A percentile compares a stretch with the other conserved stretches of the same genome.
Conservation (phyloP, 345 rosid genomes). For the Cochlearia excelsa region DNA sequence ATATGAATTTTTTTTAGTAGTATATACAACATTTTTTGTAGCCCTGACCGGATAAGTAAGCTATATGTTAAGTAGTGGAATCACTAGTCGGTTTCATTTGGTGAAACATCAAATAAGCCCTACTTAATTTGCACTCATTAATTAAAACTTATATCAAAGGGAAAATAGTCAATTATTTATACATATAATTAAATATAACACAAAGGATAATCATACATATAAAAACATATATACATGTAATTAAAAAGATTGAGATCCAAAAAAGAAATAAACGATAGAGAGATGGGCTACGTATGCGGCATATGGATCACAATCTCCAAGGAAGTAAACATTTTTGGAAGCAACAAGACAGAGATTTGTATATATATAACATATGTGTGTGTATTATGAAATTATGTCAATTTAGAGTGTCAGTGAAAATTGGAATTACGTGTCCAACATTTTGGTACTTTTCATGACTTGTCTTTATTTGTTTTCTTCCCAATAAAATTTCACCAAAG, state of each 20-base stretch:
- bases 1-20: too few relatives aligned
- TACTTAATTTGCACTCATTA: too few relatives aligned
- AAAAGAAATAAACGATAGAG: slow-evolving; percentile 32
- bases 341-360: slow-evolving; percentile 28
- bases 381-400: slow-evolving; percentile 10
- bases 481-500: slow-evolving; percentile 27
- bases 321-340: slow-evolving; percentile 31
- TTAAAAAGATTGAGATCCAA: slow-evolving; percentile 16
- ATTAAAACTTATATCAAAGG: too few relatives aligned
- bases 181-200: too few relatives aligned
- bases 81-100: too few relatives aligned
- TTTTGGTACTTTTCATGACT: slow-evolving; percentile 41
- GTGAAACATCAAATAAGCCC: too few relatives aligned
- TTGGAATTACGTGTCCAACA: slow-evolving; percentile 33
- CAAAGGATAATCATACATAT: too few relatives aligned
- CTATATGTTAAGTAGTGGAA: too few relatives aligned
- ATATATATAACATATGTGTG: neutral
- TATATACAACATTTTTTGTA: too few relatives aligned
- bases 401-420: slow-evolving; percentile 29
- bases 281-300: slow-evolving; percentile 40
- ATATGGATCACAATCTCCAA: slow-evolving; percentile 37
- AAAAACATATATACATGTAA: neutral
- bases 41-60: too few relatives aligned
- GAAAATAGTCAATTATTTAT: too few relatives aligned
- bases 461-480: slow-evolving; percentile 32